Base-by-base conservation (phyloP, 768 basidiomycete species). In the Austroboletus eburneus region DNA sequence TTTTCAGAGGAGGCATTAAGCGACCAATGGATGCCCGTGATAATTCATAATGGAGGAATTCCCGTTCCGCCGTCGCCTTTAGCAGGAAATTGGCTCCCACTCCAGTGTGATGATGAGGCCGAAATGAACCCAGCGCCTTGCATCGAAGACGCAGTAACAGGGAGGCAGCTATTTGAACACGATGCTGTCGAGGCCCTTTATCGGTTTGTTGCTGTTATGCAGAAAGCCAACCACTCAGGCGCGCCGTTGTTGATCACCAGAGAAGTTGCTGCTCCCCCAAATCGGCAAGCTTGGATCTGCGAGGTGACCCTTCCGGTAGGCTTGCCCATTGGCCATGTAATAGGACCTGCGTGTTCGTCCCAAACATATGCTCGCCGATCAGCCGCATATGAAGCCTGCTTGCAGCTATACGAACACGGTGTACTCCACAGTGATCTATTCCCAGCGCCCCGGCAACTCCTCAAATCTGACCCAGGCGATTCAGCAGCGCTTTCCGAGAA, bases 81-180 rank as follows among this genome's bases (percentile, higher is more conserved):
- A 13, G 61, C 54, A 18, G 71, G 75, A 42, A 65, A 63, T 36
- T 58, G 57, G 23, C 59, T 75, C 47, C 59, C 74, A n/a, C 76
- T 73, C 50, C 66, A 70, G 34, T 75, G 74, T 13, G 75, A 74
- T 24, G 75, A 80, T 32, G 72, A 71, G 14, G 39, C 13, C 18
- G 65, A 67, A 2, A 54, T 61, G n/a, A 49, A 47, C 17, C 44
- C 46, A 8, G 63, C 57, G 37, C 52, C 62, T 17, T 78, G 52
- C 50, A 72, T 90, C 37, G 63, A 72, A 50, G 85, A 90, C 57
- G 77, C 88, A 2, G 73, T 75, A 3, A 81, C 84, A 10, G 72
- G 81, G 38, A 75, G 78, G 18, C 73, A 74, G 39, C 73, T 91
- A 42, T 76, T 76, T 55, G 66, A 69, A n/a, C 68, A 73, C 40